Evolutionary conservation across 768 basidiomycete species (phyloP), one percentile per base, ranked within the genome.

Genomic region (Phanerochaete carnosa): DNA sequence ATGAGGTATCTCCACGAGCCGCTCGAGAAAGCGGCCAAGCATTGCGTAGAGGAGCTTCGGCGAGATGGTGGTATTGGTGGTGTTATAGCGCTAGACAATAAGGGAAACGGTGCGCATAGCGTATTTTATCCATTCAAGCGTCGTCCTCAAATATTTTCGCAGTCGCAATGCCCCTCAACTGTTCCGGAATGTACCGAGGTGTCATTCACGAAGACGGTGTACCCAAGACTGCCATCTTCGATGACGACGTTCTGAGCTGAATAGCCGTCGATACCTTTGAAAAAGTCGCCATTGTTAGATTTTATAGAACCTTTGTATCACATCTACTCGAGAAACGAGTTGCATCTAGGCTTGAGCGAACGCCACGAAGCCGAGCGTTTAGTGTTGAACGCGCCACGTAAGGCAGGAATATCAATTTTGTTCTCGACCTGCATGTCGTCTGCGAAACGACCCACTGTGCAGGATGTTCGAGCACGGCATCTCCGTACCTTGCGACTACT

Each of bases 181-280:
- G 85, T 66, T 75, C 80, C 22, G 89, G 92, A 8, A 94, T 94
- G 92, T 93, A 92, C 69, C 81, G 92, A 29, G 92, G 92, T 6
- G 78, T 92, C 16, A 84, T 92, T 33, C 75, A 80, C 46, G 75
- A 79, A 63, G 89, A 93, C 60, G 92, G 90, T 11, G 69, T 85
- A 8, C 80, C 89, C 0, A 83, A 83, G 72, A 89, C 87, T 0
- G 92, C 90, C 12, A 90, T 93, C 55, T 93, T 94, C 71, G 74
- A 74, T 22, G 90, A 92, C 62, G 92, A 94, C 51, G 76, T 69
- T 50, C 59, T 75, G 5, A 50, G 33, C 33, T 58, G 35, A 55
- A 28, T n/a, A 22, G 7, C 28, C n/a, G n/a, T n/a, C n/a, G n/a
- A 26, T 47, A 47, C 46, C 28, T 22, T 5, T 3, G 5, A 22